phyloP scores from a whole-genome alignment of 345 rosid species.

The Barbarea vulgaris region DNA sequence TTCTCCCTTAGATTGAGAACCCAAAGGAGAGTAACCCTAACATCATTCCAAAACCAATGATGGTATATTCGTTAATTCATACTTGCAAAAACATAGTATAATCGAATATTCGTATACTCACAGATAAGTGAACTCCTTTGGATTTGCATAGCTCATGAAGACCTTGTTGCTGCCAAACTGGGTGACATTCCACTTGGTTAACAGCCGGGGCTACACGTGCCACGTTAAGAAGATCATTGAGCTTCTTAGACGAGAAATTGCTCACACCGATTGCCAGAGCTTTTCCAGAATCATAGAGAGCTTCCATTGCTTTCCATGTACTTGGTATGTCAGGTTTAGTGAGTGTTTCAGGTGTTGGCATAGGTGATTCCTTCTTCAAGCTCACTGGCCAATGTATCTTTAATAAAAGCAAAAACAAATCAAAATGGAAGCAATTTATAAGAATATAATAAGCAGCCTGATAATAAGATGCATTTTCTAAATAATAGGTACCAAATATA shows the following conservation, averaged over 20 bases:
- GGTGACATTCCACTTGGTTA: conserved; percentile 67
- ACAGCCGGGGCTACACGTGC: conserved; percentile 55
- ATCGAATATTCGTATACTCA: conserved; percentile 47
- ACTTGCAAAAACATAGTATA: not conserved
- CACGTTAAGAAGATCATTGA: conserved; percentile 47
- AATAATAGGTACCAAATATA: conserved; percentile 51
- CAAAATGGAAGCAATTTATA: not conserved
- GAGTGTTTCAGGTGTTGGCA: conserved; percentile 48
- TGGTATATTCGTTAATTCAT: not conserved
- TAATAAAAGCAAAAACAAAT: not conserved
- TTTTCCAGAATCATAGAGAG: conserved; percentile 61
- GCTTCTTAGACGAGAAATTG: conserved; percentile 61
- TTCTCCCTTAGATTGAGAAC: conserved; percentile 49
- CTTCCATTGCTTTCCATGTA: conserved; percentile 76
- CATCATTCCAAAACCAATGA: conserved; percentile 7
- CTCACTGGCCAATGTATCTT: conserved; percentile 77
- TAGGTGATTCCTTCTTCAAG: conserved; percentile 50
- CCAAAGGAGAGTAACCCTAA: conserved; percentile 70
- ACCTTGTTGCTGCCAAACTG: conserved; percentile 59
- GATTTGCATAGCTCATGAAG: conserved; percentile 60
- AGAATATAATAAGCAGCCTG: too few species aligned
- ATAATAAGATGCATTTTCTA: not conserved
- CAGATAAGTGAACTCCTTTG: conserved; percentile 62
- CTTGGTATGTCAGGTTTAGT: conserved; percentile 52
- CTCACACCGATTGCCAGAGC: conserved; percentile 67